Evolutionary conservation across 768 basidiomycete species (phyloP).

Genomic region (Rhodosporidiobolus odoratus): DNA sequence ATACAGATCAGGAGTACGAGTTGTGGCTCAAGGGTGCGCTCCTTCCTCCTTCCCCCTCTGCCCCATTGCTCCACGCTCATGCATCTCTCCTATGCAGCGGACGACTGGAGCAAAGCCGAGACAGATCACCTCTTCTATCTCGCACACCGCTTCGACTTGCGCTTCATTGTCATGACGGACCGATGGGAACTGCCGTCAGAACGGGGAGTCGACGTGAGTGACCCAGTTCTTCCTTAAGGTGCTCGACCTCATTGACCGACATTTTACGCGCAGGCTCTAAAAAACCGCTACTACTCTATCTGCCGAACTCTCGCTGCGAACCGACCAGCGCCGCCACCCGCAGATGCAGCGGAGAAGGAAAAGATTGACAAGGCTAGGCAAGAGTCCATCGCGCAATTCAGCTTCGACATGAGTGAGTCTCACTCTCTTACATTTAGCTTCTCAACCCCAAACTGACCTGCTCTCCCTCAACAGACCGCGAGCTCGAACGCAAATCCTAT

Average conservation of each 20-base stretch:
- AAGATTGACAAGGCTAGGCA: slow-evolving; percentile 9
- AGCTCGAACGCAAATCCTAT: slow-evolving; percentile 80
- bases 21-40: slow-evolving; percentile 65
- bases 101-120: slow-evolving; percentile 85
- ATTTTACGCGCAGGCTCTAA: slow-evolving; percentile 45
- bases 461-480: slow-evolving; percentile 60
- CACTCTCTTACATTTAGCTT: neutral
- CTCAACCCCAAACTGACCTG: neutral
- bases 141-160: slow-evolving; percentile 71
- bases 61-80: neutral
- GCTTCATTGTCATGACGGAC: slow-evolving; percentile 86
- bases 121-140: slow-evolving; percentile 85
- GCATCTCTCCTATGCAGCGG: slow-evolving; percentile 51
- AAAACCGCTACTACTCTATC: slow-evolving; percentile 87
- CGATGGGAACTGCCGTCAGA: slow-evolving; percentile 70
- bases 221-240: neutral
- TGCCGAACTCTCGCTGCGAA: slow-evolving; percentile 78
- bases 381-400: slow-evolving; percentile 10
- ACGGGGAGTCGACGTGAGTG: slow-evolving; percentile 41
- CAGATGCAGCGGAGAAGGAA: slow-evolving; percentile 15
- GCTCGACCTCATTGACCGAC: neutral
- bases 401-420: slow-evolving; percentile 74
- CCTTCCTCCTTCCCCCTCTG: neutral
- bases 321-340: slow-evolving; percentile 10
- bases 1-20: slow-evolving; percentile 81